Evolutionary conservation across 441 rosid species (phyloP).

Genomic region (Daphne laureola): DNA sequence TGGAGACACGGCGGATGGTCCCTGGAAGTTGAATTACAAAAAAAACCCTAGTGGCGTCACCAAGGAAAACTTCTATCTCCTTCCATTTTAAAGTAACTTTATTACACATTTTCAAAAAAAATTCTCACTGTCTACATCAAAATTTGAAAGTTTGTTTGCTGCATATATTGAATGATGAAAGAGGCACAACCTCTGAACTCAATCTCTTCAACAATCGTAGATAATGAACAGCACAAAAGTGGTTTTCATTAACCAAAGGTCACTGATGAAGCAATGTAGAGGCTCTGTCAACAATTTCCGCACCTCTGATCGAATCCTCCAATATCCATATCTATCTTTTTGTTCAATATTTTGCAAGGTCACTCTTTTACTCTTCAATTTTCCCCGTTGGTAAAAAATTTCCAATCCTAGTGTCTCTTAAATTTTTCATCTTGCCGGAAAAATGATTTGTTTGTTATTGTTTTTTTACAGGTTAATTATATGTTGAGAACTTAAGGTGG

Average conservation of each 20-base stretch:
- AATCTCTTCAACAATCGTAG: constrained; percentile 43
- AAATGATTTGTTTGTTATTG: not conserved
- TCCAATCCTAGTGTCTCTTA: constrained; percentile 1
- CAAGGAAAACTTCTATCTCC: too few species aligned
- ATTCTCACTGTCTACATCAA: too few species aligned
- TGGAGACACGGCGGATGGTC: too few species aligned
- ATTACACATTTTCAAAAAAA: too few species aligned
- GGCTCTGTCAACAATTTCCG: constrained; percentile 59
- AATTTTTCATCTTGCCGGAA: constrained; percentile 7
- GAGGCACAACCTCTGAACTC: too few species aligned
- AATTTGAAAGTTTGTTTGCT: too few species aligned
- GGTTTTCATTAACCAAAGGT: constrained; percentile 69
- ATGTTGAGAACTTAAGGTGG: constrained; percentile 45
- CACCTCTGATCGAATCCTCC: constrained; percentile 65
- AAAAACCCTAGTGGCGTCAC: too few species aligned
- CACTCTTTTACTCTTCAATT: not conserved
- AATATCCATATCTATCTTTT: constrained; percentile 65
- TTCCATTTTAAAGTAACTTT: too few species aligned
- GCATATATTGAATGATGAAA: too few species aligned
- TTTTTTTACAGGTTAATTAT: constrained; percentile 40
- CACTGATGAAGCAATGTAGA: constrained; percentile 62
- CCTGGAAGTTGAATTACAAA: too few species aligned
- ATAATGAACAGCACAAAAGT: constrained; percentile 80
- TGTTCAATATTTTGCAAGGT: constrained; percentile 96
- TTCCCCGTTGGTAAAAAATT: not conserved